Percentiles rank a stretch among this genome's conserved stretches.
Conservation (phyloP, 495 filamentous ascomycete genomes). For the Penicillium malachiteum region DNA sequence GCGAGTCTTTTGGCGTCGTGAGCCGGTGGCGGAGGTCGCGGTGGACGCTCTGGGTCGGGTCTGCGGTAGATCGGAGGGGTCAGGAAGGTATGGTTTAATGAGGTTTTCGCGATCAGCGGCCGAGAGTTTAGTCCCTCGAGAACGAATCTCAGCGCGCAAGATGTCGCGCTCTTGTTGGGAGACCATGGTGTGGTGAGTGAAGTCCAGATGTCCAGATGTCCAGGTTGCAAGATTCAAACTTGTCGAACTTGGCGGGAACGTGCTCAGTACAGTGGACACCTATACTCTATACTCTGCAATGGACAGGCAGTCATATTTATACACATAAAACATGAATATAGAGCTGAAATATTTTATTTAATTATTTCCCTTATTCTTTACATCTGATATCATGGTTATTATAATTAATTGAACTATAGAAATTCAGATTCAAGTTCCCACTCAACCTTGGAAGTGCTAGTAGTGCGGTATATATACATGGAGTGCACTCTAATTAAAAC, state of each 20-base stretch:
- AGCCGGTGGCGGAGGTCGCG: conserved; percentile 15
- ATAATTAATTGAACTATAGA: too few species aligned
- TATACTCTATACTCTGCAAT: neutral
- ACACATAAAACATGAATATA: neutral
- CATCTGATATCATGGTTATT: too few species aligned
- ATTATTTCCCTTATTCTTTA: too few species aligned
- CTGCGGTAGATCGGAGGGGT: conserved; percentile 43
- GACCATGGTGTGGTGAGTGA: conserved; percentile 47
- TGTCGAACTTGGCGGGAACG: too few species aligned
- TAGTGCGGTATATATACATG: too few species aligned
- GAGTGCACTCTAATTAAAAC: too few species aligned
- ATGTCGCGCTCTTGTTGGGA: conserved; percentile 52
- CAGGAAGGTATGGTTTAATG: conserved; percentile 73
- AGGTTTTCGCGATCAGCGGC: conserved; percentile 68
- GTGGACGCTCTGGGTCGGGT: conserved; percentile 11
- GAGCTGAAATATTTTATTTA: neutral
- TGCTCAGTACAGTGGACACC: neutral
- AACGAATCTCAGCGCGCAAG: conserved; percentile 63
- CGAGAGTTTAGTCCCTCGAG: conserved; percentile 57
- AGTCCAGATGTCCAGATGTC: too few species aligned
- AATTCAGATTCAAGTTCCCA: too few species aligned
- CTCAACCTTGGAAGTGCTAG: too few species aligned
- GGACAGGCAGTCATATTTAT: neutral
- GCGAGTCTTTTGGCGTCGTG: conserved; percentile 31
- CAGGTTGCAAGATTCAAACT: neutral